Percentiles rank a stretch among this genome's conserved stretches.
Conservation (phyloP, 2,329 filamentous ascomycete genomes). For the Purpureocillium lavendulum region DNA sequence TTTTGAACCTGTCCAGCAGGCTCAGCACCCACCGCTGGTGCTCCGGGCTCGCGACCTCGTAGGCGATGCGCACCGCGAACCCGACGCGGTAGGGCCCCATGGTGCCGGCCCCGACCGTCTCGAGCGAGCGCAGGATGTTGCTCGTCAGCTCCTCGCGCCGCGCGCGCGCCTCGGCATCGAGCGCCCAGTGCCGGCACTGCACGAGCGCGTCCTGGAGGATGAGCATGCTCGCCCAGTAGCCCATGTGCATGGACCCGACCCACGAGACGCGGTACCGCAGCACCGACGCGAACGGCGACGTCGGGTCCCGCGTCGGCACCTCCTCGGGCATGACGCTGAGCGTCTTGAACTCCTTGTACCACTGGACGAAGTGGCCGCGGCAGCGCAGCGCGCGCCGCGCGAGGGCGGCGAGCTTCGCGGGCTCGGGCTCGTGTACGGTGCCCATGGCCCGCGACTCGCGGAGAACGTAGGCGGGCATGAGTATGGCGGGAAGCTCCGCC, state of each 20-base stretch:
- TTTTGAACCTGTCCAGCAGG: conserved; percentile 20
- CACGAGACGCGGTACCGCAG: conserved; percentile 22
- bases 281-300: conserved; percentile 22
- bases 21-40: conserved; percentile 24
- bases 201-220: conserved; percentile 28
- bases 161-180: conserved; percentile 16
- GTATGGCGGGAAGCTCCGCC: conserved; percentile 23
- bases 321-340: conserved; percentile 17
- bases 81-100: conserved; percentile 30
- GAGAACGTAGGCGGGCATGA: conserved; percentile 22
- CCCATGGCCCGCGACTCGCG: conserved; percentile 16
- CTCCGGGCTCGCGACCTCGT: conserved; percentile 26
- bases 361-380: conserved; percentile 20
- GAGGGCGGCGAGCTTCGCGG: conserved; percentile 19
- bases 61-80: conserved; percentile 26
- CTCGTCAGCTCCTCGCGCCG: conserved; percentile 12
- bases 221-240: conserved; percentile 29
- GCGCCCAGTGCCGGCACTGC: conserved; percentile 19
- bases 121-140: conserved; percentile 27
- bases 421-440: conserved; percentile 13
- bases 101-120: conserved; percentile 24
- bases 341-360: conserved; percentile 20
- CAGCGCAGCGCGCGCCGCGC: conserved; percentile 16
- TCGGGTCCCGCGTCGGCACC: conserved; percentile 17
- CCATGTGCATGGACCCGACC: conserved; percentile 25